Conservation (phyloP, 768 basidiomycete species). For the Lactarius akahatsu region DNA sequence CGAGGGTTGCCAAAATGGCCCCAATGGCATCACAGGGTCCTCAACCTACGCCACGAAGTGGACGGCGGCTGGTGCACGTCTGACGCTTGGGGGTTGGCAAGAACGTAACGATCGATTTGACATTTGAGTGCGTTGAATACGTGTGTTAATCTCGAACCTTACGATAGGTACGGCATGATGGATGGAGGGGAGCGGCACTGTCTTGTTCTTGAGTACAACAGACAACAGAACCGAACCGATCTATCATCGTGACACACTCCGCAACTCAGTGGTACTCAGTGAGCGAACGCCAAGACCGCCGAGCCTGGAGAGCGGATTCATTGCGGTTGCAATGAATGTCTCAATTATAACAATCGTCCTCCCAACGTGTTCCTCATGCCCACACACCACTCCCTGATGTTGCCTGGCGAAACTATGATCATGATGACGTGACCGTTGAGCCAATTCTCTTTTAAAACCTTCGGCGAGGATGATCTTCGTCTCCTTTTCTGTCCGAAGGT, state of each 20-base stretch:
- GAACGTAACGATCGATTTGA: background rate
- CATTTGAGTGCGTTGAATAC: background rate
- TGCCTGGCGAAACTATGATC: background rate
- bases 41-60: background rate
- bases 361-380: background rate
- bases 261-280: background rate
- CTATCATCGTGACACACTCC: background rate
- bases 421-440: background rate
- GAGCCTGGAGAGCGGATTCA: background rate
- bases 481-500: slow-evolving; percentile 20
- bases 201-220: background rate
- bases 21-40: background rate
- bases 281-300: background rate
- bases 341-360: background rate
- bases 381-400: background rate
- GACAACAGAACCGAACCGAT: background rate
- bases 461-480: slow-evolving; percentile 17
- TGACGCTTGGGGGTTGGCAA: background rate
- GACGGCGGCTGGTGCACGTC: background rate
- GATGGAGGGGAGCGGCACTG: background rate
- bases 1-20: background rate
- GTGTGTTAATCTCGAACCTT: background rate
- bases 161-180: background rate
- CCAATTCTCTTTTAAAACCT: slow-evolving; percentile 6
- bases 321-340: background rate